Evolutionary conservation across 306 rosid species (phyloP), one percentile per base, ranked within the genome.

Genomic region (Cyclanthera cordifolia): DNA sequence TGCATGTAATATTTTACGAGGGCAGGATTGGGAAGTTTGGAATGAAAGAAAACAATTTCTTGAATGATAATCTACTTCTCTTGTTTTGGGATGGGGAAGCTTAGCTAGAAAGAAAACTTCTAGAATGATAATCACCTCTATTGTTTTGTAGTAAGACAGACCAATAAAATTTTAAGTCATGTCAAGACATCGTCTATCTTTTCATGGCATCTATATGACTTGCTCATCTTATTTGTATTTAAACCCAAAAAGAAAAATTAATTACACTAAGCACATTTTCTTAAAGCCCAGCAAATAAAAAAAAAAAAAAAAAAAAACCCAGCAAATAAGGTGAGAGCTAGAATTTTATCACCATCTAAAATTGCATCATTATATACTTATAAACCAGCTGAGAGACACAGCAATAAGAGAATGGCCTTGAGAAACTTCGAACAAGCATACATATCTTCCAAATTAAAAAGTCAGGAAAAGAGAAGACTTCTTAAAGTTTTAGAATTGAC

Each of bases 401-500:
- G n/a, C 71, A 66, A 6, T 3, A 54, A 66, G 54, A 66, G 16
- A 66, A 66, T 66, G 71, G 55, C n/a, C 71, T 46, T 13, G 7
- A 66, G 54, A 66, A 65, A 47, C 55, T 66, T 66, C 15, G 71
- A 66, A 66, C 71, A 66, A 66, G 7, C 71, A 66, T 66, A 45
- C 71, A 47, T n/a, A n/a, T 47, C 54, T 66, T 47, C 41, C 53
- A 64, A 20, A 21, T 39, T 20, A 39, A 19, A 20, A 2, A 8
- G 71, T 66, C 71, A 21, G 70, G 69, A 21, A 66, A 66, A 66
- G 54, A 66, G 7, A 52, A 65, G 9, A 64, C 34, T 64, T 1
- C 55, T 39, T 53, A 80, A 76, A 79, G 80, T 75, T 76, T 52
- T 63, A 69, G 53, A 58, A 45, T 47, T 47, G 67, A 77, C 83